phyloP scores from a whole-genome alignment of 805 yeast genomes.

The Citeromyces matritensis region DNA sequence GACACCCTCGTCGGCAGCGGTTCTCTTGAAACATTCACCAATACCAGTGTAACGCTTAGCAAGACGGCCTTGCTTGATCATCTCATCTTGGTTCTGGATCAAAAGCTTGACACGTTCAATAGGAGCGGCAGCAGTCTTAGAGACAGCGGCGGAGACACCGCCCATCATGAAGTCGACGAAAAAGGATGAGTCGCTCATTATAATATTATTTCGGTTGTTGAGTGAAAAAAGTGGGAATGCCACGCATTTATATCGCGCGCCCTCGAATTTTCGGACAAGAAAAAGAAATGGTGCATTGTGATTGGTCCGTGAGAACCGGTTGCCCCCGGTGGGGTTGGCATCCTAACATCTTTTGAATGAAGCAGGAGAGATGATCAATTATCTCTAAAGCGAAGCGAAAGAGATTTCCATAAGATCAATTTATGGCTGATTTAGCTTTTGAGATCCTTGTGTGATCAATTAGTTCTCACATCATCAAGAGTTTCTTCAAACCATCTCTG shows the following conservation, averaged over 20 bases:
- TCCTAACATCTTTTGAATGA: no score
- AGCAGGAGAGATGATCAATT: no score
- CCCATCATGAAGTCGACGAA: slow-evolving; percentile 79
- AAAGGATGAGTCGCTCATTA: slow-evolving; percentile 27
- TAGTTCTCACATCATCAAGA: no score
- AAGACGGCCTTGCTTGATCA: slow-evolving; percentile 95
- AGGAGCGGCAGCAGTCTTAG: slow-evolving; percentile 97
- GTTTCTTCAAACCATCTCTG: no score
- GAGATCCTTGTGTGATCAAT: no score
- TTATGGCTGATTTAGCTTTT: no score
- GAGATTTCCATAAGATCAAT: no score
- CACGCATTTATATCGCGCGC: no score
- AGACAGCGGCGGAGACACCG: slow-evolving; percentile 98
- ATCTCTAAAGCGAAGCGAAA: no score
- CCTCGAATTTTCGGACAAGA: neutral
- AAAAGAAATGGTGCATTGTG: slow-evolving; percentile 2
- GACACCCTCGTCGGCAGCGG: slow-evolving; percentile 87
- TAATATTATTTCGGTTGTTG: slow-evolving; percentile 6
- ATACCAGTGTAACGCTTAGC: slow-evolving; percentile 81
- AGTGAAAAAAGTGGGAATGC: slow-evolving; percentile 2
- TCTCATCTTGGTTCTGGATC: slow-evolving; percentile 96
- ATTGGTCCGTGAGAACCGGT: neutral
- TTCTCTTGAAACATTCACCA: slow-evolving; percentile 85
- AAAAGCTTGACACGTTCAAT: slow-evolving; percentile 93
- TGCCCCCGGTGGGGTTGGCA: neutral